Evolutionary conservation across 1,284 basidiomycete species (phyloP), one percentile per base, ranked within the genome.

Genomic region (Boletus sp.): DNA sequence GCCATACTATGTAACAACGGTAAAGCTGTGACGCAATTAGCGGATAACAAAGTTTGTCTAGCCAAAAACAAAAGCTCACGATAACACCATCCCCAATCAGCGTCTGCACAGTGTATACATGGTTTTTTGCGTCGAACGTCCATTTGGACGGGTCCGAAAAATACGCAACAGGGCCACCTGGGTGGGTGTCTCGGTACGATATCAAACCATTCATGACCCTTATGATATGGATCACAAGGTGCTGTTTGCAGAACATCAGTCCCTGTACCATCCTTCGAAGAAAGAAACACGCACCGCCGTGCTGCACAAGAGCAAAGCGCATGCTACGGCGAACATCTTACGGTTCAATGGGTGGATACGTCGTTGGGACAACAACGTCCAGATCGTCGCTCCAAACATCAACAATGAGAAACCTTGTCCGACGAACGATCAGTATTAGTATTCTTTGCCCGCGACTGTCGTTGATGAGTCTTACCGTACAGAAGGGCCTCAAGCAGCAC

Each of bases 41-140:
- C 17, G 5, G n/a, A 23, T 22, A 6, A 17, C 16, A n/a, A n/a
- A 2, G 1, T 20, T 23, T 8, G 7, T 10, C 7, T 8, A 1
- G 10, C 5, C 16, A 36, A 13, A 33, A 13, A 17, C 12, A 22
- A 29, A 23, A 57, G 16, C 63, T 51, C 23, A 68, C 67, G 12
- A 70, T 52, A 1, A 68, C 62, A 7, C 57, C 60, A 19, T 70
- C 67, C 0, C 67, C 63, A 27, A 69, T 53, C n/a, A 66, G 55
- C 1, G 67, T 68, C 39, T 71, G 67, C 8, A 55, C 47, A 16
- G 23, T 22, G 8, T 22, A 48, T 23, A 47, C 33, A 5, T 16
- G 25, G 17, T 30, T 47, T 20, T 48, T 48, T 20, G 34, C 12
- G 6, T 44, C 27, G 17, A 30, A 48, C 20, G 46, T 36, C 43